Evolutionary conservation across 306 rosid genomes (phyloP).

Genomic region (Begonia loranthoides): DNA sequence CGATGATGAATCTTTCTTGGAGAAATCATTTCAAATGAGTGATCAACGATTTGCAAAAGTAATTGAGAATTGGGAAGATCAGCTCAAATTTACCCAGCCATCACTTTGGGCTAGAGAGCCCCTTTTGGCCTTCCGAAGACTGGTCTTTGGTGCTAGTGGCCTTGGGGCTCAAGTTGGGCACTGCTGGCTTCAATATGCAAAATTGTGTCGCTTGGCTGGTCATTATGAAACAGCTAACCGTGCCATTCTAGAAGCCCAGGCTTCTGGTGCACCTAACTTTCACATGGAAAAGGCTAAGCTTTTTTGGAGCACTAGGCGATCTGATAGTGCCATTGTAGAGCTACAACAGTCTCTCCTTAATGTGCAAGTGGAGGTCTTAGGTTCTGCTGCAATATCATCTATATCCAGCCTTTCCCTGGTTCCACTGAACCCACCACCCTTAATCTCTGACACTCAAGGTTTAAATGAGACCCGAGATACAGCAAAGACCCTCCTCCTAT

Average conservation of each 20-base stretch:
- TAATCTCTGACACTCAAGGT: slow-evolving; percentile 55
- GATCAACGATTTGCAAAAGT: slow-evolving; percentile 48
- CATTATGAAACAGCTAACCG: slow-evolving; percentile 92
- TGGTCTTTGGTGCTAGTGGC: slow-evolving; percentile 68
- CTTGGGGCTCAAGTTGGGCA: slow-evolving; percentile 80
- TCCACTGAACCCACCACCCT: slow-evolving; percentile 47
- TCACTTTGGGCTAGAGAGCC: slow-evolving; percentile 98
- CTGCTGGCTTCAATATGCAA: slow-evolving; percentile 98
- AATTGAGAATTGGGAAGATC: slow-evolving; percentile 84
- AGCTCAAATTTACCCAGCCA: slow-evolving; percentile 75
- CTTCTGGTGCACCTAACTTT: slow-evolving; percentile 76
- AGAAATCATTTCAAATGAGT: slow-evolving; percentile 52
- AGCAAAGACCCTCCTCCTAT: slow-evolving; percentile 88
- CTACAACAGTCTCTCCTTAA: slow-evolving; percentile 79
- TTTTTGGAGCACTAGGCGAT: slow-evolving; percentile 83
- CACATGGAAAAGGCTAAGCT: slow-evolving; percentile 91
- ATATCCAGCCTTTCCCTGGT: slow-evolving; percentile 78
- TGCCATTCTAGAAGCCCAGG: slow-evolving; percentile 89
- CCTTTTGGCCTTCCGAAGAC: slow-evolving; percentile 70
- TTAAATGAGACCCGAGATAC: slow-evolving; percentile 52
- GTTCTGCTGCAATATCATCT: slow-evolving; percentile 67
- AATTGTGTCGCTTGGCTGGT: slow-evolving; percentile 89
- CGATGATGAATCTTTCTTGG: slow-evolving; percentile 66
- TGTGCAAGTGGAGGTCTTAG: slow-evolving; percentile 73
- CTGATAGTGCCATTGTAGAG: slow-evolving; percentile 88